Evolutionary conservation across 2,329 filamentous ascomycete species (phyloP), one percentile per base, ranked within the genome.

Genomic region (Graphilbum sp.): DNA sequence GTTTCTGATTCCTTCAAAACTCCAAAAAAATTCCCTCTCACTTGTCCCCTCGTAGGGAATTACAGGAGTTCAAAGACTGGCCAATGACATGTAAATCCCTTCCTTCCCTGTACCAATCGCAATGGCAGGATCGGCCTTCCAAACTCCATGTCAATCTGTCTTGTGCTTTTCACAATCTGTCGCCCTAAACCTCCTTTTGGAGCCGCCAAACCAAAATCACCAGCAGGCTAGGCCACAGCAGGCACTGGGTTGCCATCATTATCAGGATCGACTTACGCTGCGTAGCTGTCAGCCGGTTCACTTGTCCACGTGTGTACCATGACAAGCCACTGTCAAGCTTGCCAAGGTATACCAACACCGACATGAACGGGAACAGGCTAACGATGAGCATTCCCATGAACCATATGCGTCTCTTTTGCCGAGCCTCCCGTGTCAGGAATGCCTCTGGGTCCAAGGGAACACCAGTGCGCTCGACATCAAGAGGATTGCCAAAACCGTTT

Each of bases 291-390:
- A 69, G 50, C 9, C 47, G 48, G 18, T 54, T 50, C 20, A 60
- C 56, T 46, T 67, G 59, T 6, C 67, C 66, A 2, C 55, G 50
- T 0, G 66, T 67, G 37, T 58, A 61, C 66, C 66, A 71, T 7
- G 58, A 58, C 21, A 71, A 56, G 0, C 58, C 58, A 1, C 54
- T 52, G 44, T 67, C 58, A 34, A 69, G 62, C 12, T 51, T 55
- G 11, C 65, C 64, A 10, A 48, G 53, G 20, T 67, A 54, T 1
- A 62, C 60, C 8, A 69, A 46, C 0, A 66, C 41, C 0, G 63
- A 59, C 10, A 66, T 50, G 35, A 70, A 62, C 0, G 67, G 67
- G n/a, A 71, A 56, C 31, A 41, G 17, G 16, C 59, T 61, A 32
- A 65, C 34, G 1, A 51, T 23, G 33, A 59, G 47, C 43, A 67